Conservation (phyloP, 2,329 filamentous ascomycete species). For the Septoria petroselini region DNA sequence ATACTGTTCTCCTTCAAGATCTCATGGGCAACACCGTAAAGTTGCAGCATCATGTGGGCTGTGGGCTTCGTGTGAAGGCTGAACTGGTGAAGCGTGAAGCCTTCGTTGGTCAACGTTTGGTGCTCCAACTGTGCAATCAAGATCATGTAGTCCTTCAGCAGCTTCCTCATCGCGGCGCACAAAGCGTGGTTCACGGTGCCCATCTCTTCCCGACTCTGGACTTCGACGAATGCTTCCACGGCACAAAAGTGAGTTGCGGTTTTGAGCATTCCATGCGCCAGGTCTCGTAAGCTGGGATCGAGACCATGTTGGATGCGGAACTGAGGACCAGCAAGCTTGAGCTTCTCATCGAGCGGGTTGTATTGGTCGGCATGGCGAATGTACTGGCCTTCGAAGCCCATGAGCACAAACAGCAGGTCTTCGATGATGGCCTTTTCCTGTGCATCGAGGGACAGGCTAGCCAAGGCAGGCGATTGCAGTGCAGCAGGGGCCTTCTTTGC, state of each 20-base stretch:
- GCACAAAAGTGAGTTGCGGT: constrained; percentile 93
- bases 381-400: constrained; percentile 98
- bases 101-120: constrained; percentile 81
- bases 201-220: constrained; percentile 88
- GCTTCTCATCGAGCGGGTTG: constrained; percentile 79
- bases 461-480: constrained; percentile 65
- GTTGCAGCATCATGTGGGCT: constrained; percentile 82
- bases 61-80: constrained; percentile 89
- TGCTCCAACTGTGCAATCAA: constrained; percentile 91
- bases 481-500: constrained; percentile 65
- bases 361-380: constrained; percentile 82
- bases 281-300: constrained; percentile 84
- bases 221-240: constrained; percentile 87
- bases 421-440: constrained; percentile 88
- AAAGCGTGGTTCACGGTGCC: constrained; percentile 93
- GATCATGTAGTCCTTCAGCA: constrained; percentile 89
- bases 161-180: constrained; percentile 88
- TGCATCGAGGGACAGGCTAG: constrained; percentile 69
- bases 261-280: constrained; percentile 83
- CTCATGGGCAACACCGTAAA: constrained; percentile 84
- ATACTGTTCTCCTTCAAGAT: constrained; percentile 83
- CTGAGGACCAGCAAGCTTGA: constrained; percentile 75
- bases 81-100: constrained; percentile 88
- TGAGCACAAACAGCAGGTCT: constrained; percentile 89
- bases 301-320: constrained; percentile 79